Evolutionary conservation across 257 asterid genomes (phyloP).

Genomic region (Voacanga thouarsii): DNA sequence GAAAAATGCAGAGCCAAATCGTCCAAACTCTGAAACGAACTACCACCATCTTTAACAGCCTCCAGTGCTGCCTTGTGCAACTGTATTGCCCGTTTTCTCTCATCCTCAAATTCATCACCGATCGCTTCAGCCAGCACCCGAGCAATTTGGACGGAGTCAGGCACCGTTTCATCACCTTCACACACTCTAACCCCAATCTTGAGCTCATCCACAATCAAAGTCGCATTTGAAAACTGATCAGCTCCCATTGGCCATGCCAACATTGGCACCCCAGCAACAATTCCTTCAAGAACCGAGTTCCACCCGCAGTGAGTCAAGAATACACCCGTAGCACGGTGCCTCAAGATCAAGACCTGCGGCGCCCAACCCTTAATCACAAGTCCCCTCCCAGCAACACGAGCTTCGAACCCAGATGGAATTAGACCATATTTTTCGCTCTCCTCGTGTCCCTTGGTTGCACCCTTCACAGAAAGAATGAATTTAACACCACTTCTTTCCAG

Average conservation of each 20-base stretch:
- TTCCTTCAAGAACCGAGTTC: conserved; percentile 61
- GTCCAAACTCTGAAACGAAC: conserved; percentile 45
- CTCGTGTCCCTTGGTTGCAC: conserved; percentile 52
- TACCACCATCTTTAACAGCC: conserved; percentile 50
- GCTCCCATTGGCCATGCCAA: conserved; percentile 87
- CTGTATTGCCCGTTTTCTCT: conserved; percentile 18
- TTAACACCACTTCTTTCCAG: conserved; percentile 55
- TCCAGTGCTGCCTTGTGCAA: conserved; percentile 38
- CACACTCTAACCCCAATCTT: conserved; percentile 53
- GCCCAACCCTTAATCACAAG: conserved; percentile 71
- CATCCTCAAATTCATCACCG: conserved; percentile 28
- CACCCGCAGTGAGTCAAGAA: conserved; percentile 74
- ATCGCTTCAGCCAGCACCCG: conserved; percentile 24
- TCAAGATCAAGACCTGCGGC: conserved; percentile 62
- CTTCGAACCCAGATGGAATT: conserved; percentile 65
- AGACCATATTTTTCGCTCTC: conserved; percentile 32
- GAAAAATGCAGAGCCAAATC: conserved; percentile 29
- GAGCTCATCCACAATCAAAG: conserved; percentile 53
- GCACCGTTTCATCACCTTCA: conserved; percentile 53
- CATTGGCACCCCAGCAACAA: conserved; percentile 59
- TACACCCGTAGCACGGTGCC: conserved; percentile 39
- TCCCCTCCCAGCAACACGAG: conserved; percentile 54
- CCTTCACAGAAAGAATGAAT: conserved; percentile 48
- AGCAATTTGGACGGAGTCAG: conserved; percentile 35
- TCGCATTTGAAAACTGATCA: conserved; percentile 59